Evolutionary conservation across 2,329 filamentous ascomycete species (phyloP).

Genomic region (Thelonectria blattea): DNA sequence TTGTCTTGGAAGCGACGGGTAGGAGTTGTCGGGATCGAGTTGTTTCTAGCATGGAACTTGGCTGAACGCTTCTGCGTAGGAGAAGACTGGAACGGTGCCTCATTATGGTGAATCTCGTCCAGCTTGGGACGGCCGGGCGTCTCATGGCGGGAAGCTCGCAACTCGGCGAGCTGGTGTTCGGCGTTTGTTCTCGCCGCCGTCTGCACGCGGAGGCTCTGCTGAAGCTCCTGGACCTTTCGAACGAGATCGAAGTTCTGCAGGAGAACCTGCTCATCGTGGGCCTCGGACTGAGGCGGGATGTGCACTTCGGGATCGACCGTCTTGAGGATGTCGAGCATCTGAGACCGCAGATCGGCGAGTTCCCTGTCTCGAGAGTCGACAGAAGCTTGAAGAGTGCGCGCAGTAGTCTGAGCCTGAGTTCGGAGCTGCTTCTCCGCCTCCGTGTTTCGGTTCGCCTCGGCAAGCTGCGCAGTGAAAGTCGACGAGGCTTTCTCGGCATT

Average conservation of each 20-base stretch:
- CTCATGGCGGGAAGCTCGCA: slow-evolving; percentile 77
- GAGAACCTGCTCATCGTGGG: slow-evolving; percentile 66
- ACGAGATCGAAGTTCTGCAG: slow-evolving; percentile 83
- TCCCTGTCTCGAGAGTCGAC: slow-evolving; percentile 83
- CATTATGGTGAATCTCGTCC: slow-evolving; percentile 87
- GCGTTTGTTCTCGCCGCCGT: slow-evolving; percentile 81
- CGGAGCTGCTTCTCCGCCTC: slow-evolving; percentile 90
- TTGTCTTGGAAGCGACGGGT: slow-evolving; percentile 72
- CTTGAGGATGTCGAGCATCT: slow-evolving; percentile 82
- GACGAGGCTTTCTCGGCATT: slow-evolving; percentile 90
- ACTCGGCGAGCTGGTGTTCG: slow-evolving; percentile 79
- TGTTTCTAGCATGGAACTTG: slow-evolving; percentile 61
- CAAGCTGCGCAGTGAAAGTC: slow-evolving; percentile 79
- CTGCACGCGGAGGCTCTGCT: slow-evolving; percentile 84
- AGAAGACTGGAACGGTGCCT: slow-evolving; percentile 75
- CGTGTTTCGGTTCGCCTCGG: slow-evolving; percentile 86
- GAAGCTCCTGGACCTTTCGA: slow-evolving; percentile 85
- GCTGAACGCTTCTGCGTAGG: slow-evolving; percentile 71
- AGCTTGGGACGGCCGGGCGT: slow-evolving; percentile 75
- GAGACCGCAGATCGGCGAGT: slow-evolving; percentile 77
- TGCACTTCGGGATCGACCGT: slow-evolving; percentile 80
- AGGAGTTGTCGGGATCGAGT: slow-evolving; percentile 79
- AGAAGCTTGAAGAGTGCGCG: slow-evolving; percentile 78
- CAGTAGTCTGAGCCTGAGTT: slow-evolving; percentile 83
- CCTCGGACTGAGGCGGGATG: slow-evolving; percentile 66